phyloP scores from a whole-genome alignment of 2,329 filamentous ascomycete genomes.

The Sporothrix protearum region DNA sequence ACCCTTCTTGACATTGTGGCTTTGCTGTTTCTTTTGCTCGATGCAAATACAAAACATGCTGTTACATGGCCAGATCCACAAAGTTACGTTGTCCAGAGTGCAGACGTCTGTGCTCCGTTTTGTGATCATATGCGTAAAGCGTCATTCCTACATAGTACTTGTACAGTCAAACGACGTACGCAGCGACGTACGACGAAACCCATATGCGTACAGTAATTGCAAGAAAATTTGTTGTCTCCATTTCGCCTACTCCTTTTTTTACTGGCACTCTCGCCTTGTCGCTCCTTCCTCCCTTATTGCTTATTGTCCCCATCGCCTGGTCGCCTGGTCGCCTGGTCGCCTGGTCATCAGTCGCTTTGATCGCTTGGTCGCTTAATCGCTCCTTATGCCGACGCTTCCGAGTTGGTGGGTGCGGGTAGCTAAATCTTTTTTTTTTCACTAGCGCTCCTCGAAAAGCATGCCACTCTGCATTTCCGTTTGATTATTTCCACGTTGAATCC shows the following conservation, averaged over 20 bases:
- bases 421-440: not conserved
- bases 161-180: too few relatives aligned
- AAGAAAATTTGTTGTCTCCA: not conserved
- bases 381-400: slow-evolving; percentile 21
- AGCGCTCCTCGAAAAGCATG: slow-evolving; percentile 3
- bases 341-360: too few relatives aligned
- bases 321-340: not conserved
- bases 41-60: not conserved
- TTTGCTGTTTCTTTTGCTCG: not conserved
- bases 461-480: not conserved
- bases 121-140: not conserved
- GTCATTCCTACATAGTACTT: too few relatives aligned
- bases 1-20: not conserved
- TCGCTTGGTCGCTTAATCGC: slow-evolving; percentile 16
- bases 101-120: not conserved
- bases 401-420: slow-evolving; percentile 13
- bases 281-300: not conserved
- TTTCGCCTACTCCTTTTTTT: not conserved
- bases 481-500: not conserved
- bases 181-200: too few relatives aligned
- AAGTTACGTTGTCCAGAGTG: too few relatives aligned
- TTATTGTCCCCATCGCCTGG: not conserved
- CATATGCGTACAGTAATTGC: not conserved
- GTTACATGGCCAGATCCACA: not conserved
- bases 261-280: too few relatives aligned